Base-by-base conservation (phyloP, 345 rosid species). In the Populus euphratica region DNA sequence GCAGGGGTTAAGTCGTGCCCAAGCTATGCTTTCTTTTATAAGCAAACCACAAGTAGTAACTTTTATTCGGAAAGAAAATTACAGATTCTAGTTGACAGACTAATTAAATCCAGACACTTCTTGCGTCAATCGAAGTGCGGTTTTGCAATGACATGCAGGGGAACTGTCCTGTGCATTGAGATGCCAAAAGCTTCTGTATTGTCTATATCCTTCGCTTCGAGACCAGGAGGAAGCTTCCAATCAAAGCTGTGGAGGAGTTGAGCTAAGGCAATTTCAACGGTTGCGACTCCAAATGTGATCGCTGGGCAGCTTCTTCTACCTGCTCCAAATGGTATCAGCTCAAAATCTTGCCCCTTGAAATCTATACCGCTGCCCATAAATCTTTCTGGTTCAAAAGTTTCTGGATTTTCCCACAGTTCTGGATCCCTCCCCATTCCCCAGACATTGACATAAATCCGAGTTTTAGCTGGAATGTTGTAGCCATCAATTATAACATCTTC, bases 221-320 rank as follows among this genome's bases (percentile, higher is more conserved):
- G 18, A 17, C 81, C 81, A 6, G 77, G 64, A 10, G 81, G 77
- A 35, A 78, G 77, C 20, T 78, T 73, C 81, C 81, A 78, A 67
- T 78, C 76, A 39, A 78, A 78, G 67, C 73, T 66, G 23, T 78
- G 81, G 16, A 78, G 76, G 31, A 78, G 76, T 18, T 78, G 77
- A 52, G 81, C 77, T 16, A 66, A 77, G 29, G 80, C 64, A 70
- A 61, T 70, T 71, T 71, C 76, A 16, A 78, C 31, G 11, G 66
- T 27, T 49, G 72, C 72, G 18, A 5, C 20, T 33, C 52, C 81
- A 29, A 73, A 78, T 2, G 8, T 49, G 27, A 71, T 39, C 9
- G 76, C 81, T 35, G 81, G 77, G 67, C 81, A 78, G 73, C 72
- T 72, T 73, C 81, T 72, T 78, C 81, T 72, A 72, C 81, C 81